Base-by-base conservation (phyloP, 768 basidiomycete species). In the Infundibulicybe gibba region DNA sequence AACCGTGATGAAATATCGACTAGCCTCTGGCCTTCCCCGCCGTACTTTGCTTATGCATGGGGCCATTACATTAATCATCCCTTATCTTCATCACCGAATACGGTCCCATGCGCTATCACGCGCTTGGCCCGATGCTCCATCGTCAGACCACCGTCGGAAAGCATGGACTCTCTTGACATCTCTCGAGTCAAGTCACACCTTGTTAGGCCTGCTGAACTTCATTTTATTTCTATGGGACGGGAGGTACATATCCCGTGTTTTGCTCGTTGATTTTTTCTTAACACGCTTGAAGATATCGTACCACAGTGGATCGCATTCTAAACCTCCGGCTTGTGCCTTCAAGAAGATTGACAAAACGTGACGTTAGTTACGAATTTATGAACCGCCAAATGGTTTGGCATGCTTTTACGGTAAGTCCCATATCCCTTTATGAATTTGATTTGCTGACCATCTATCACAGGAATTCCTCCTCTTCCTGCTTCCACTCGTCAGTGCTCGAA, bases 361-460 rank as follows among this genome's bases (percentile, higher is more conserved):
- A 94, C 55, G 89, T 98, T 43, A 95, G 90, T 59, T 99, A 97
- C 65, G 97, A 98, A 60, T 98, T 94, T 59, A 95, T 98, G 91
- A 97, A 98, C 58, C 88, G 97, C 54, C 95, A 98, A 64, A 90
- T 99, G 79, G 97, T 99, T 45, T 99, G 97, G 97, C 91, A 94
- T 61, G 90, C 93, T 0, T 95, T 98, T 64, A 98, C 97, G 6
- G 95, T 95, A 59, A 45, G 90, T 67, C 17, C 32, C 17, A 37
- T 40, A 13, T 16, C 25, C 31, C 30, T 3, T 8, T 30, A 17
- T 12, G 41, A 15, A 32, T 40, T n/a, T n/a, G 14, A 42, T 47
- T 37, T 49, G 51, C 40, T 53, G n/a, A 42, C 17, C 8, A 45
- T 51, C 34, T 21, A 11, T 32, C 16, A 16, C 52, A 98, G 95